phyloP scores from a whole-genome alignment of 768 basidiomycete genomes.

The Auriscalpium vulgare region DNA sequence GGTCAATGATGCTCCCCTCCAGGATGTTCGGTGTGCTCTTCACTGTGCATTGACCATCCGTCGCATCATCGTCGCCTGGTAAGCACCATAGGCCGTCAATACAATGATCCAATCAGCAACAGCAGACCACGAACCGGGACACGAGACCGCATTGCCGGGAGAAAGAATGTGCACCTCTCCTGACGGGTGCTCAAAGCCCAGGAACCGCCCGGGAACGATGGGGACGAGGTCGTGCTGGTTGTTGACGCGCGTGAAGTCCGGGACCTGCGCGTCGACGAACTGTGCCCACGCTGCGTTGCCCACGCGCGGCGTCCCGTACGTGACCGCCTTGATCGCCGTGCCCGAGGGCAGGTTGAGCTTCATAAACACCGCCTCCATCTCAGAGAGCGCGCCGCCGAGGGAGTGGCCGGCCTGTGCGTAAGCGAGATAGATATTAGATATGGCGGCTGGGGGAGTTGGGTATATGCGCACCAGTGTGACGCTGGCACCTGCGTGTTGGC shows the following conservation, averaged over 20 bases:
- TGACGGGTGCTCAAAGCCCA: conserved; percentile 8
- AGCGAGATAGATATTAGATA: not conserved
- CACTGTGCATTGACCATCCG: conserved; percentile 46
- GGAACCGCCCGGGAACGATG: conserved; percentile 7
- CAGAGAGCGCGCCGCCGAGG: conserved; percentile 13
- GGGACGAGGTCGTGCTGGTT: conserved; percentile 10
- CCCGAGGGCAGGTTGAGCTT: conserved; percentile 12
- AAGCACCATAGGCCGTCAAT: not conserved
- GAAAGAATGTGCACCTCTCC: conserved; percentile 9
- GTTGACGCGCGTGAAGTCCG: conserved; percentile 12
- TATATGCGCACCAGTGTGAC: conserved; percentile 6
- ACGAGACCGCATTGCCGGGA: conserved; percentile 3
- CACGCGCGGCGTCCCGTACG: conserved; percentile 14
- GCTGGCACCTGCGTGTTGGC: not conserved
- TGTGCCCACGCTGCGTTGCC: conserved; percentile 6
- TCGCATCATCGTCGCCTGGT: conserved; percentile 42
- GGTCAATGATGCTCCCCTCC: conserved; percentile 31
- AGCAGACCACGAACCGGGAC: conserved; percentile 1
- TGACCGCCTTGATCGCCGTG: conserved; percentile 10
- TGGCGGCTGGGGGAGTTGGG: not conserved
- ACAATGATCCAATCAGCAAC: not conserved
- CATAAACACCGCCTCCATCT: conserved; percentile 12
- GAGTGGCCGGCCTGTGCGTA: conserved; percentile 7
- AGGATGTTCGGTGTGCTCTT: conserved; percentile 43
- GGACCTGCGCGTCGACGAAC: conserved; percentile 9